A percentile compares a stretch with the other conserved stretches of the same genome.
phyloP scores from a whole-genome alignment of 768 basidiomycete species.

The Boletus patriciae region DNA sequence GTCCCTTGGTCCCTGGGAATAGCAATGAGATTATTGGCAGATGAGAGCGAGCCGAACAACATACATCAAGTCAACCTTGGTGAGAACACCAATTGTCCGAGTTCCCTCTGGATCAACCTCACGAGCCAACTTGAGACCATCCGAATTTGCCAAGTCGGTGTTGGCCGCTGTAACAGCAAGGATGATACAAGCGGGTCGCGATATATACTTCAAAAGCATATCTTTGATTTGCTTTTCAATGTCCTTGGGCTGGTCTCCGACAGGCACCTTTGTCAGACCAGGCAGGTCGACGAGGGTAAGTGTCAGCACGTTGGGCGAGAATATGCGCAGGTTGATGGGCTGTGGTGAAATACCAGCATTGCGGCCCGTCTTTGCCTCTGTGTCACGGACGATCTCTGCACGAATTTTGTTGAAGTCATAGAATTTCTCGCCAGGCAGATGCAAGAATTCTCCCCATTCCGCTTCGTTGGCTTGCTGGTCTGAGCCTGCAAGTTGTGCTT shows the following conservation, averaged over 20 bases:
- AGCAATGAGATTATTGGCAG: slow-evolving; percentile 5
- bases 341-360: slow-evolving; percentile 97
- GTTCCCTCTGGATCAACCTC: slow-evolving; percentile 97
- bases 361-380: slow-evolving; percentile 97
- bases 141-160: slow-evolving; percentile 97
- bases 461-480: slow-evolving; percentile 85
- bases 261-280: slow-evolving; percentile 92
- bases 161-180: slow-evolving; percentile 96
- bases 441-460: slow-evolving; percentile 99
- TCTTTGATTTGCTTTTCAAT: slow-evolving; percentile 98
- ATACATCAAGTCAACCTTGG: slow-evolving; percentile 97
- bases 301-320: slow-evolving; percentile 95
- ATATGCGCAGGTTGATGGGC: slow-evolving; percentile 97
- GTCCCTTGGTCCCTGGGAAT: slow-evolving; percentile 86
- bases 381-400: slow-evolving; percentile 94
- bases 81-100: slow-evolving; percentile 96
- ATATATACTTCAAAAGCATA: slow-evolving; percentile 94
- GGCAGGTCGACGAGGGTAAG: slow-evolving; percentile 97
- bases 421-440: slow-evolving; percentile 95
- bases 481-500: slow-evolving; percentile 40
- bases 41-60: slow-evolving; percentile 32
- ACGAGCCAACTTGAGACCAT: slow-evolving; percentile 92
- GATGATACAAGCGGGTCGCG: slow-evolving; percentile 93
- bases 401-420: slow-evolving; percentile 97
- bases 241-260: slow-evolving; percentile 94